A percentile compares a stretch with the other conserved stretches of the same genome.
Evolutionary conservation across 2,329 filamentous ascomycete species (phyloP).

Genomic region (Botrytis pseudocinerea): DNA sequence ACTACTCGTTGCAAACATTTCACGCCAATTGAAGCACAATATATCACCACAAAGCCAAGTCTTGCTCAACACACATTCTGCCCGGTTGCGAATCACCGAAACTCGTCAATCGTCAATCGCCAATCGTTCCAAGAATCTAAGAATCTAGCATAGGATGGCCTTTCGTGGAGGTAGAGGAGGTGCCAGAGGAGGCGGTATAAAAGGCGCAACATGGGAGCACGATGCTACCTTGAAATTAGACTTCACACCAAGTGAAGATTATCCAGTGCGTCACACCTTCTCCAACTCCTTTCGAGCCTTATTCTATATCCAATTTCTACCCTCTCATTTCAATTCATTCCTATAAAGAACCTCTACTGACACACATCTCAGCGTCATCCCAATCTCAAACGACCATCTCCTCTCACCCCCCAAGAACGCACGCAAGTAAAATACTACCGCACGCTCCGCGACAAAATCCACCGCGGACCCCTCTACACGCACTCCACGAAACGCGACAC

Average conservation of each 20-base stretch:
- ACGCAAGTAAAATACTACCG: conserved; percentile 52
- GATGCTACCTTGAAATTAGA: conserved; percentile 38
- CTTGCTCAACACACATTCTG: not conserved
- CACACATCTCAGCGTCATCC: conserved; percentile 35
- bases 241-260: conserved; percentile 48
- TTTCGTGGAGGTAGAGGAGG: conserved; percentile 36
- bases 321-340: not conserved
- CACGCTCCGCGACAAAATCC: conserved; percentile 53
- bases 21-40: not conserved
- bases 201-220: conserved; percentile 40
- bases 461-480: conserved; percentile 59
- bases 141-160: conserved; percentile 28
- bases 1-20: not conserved
- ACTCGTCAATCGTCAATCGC: not conserved
- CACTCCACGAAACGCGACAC: conserved; percentile 37
- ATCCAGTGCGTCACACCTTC: conserved; percentile 44
- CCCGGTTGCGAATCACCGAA: not conserved
- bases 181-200: conserved; percentile 33
- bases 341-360: conserved; percentile 7
- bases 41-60: not conserved
- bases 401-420: conserved; percentile 48
- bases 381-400: conserved; percentile 42
- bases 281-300: not conserved
- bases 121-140: not conserved
- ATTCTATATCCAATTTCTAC: not conserved